Evolutionary conservation across 495 filamentous ascomycete species (phyloP).

Genomic region (Neurospora sp.): DNA sequence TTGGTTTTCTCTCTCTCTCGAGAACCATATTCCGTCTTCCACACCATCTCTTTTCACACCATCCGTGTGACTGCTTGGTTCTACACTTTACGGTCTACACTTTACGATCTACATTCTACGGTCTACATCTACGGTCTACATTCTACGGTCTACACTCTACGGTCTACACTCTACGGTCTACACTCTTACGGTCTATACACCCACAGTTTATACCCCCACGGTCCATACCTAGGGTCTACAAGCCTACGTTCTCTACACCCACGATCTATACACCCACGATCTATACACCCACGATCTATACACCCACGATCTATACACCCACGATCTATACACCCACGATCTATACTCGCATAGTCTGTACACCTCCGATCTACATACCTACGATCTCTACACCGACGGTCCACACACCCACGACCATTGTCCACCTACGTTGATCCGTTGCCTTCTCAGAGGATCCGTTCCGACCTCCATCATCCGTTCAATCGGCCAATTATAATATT

Average conservation of each 20-base stretch:
- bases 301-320: not conserved
- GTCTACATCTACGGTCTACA: not conserved
- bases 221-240: too few relatives aligned
- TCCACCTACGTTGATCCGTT: not conserved
- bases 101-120: not conserved
- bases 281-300: not conserved
- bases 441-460: not conserved
- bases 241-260: too few relatives aligned
- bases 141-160: not conserved
- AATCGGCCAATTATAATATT: not conserved
- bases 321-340: not conserved
- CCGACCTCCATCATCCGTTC: not conserved
- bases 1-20: not conserved
- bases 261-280: not conserved
- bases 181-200: not conserved
- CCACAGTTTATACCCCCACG: not conserved
- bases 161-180: too few relatives aligned
- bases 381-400: not conserved
- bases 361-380: not conserved
- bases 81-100: not conserved
- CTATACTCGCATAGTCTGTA: not conserved
- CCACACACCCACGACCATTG: not conserved
- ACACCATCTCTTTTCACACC: not conserved
- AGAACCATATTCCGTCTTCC: not conserved
- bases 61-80: not conserved